Base-by-base conservation (phyloP, 257 asterid genomes). In the Forsythia viridissima region DNA sequence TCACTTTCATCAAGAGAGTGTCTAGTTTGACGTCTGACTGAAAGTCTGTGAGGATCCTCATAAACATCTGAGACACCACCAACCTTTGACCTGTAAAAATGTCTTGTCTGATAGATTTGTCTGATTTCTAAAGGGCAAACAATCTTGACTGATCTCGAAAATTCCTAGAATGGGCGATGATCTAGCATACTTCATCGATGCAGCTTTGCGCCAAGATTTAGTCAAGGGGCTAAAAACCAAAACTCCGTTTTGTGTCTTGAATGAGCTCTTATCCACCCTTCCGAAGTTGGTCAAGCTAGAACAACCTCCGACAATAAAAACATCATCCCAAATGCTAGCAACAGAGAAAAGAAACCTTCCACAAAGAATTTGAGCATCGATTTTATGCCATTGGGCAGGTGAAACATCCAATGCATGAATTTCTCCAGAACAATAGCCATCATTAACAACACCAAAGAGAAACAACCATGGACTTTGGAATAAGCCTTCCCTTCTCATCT, bases 201-300 rank as follows among this genome's bases (percentile, higher is more conserved):
- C 88, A 38, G 89, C 96, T 88, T 92, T 92, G 57, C 89, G 89
- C 93, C 96, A 95, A 3, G 92, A 87, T 86, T 87, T 92, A 16
- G 91, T 91, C 63, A 85, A 41, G 57, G 99, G 98, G 75, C 86
- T 89, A 77, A 90, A 95, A 20, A 87, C 87, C 46, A 89, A 65
- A 73, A 93, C 92, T 15, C 97, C 94, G 82, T 95, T 93, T 84
- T 95, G 98, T 0, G 97, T 95, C 91, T 88, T 95, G 87, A 85
- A 88, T 9, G 97, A 90, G 91, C 94, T 93, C 71, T 91, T 83
- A 80, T 93, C 98, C 55, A 95, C 87, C 79, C 88, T 88, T 30
- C 97, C 97, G 3, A 86, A 91, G 83, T 90, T 91, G 42, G 97
- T 86, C 90, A 95, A 85, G 93, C 99, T 93, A 76, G 99, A 90